Evolutionary conservation across 768 basidiomycete species (phyloP), one percentile per base, ranked within the genome.

Genomic region (Lactarius akahatsu): DNA sequence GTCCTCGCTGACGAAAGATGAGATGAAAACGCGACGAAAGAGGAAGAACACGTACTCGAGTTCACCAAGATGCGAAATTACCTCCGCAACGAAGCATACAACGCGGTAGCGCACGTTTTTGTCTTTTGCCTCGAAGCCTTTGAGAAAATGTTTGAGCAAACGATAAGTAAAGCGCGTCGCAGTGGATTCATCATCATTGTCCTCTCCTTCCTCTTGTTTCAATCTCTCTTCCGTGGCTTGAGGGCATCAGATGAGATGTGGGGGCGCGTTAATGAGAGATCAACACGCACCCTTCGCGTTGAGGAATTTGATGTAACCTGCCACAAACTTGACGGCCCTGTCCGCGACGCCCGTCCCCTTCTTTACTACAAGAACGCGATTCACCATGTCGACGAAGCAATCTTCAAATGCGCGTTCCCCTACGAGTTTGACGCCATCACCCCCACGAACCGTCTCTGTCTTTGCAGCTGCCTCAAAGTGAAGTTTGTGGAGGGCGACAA

Each of bases 61-160:
- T 77, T 89, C 90, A 8, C 92, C 92, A 0, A 97, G 79, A 63
- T 88, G 84, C 0, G 85, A 83, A 15, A 96, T 85, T 82, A 94
- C 88, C 71, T 91, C 88, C 0, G 90, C 85, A 16, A 92, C 82
- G n/a, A 87, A 77, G 61, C 91, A 88, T 2, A 92, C 80, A 38
- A 87, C 87, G 23, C 96, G 86, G 73, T 87, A 96, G 6, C 96
- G 85, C 45, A 92, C 87, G 52, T 81, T 82, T 77, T 96, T 98
- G 78, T 96, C 93, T 75, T 94, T 96, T 4, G 94, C 88, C 20
- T 79, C 71, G 75, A 94, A 93, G 3, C 94, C 95, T 65, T 82
- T 82, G 66, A 94, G 78, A 34, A 96, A 81, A 72, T 84, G 82
- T 36, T 76, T 76, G 20, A 86, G 75, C 15, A 86, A 72, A 55